Evolutionary conservation across 805 yeast species (phyloP).

Genomic region (Saccharomycopsis synnaedendra): DNA sequence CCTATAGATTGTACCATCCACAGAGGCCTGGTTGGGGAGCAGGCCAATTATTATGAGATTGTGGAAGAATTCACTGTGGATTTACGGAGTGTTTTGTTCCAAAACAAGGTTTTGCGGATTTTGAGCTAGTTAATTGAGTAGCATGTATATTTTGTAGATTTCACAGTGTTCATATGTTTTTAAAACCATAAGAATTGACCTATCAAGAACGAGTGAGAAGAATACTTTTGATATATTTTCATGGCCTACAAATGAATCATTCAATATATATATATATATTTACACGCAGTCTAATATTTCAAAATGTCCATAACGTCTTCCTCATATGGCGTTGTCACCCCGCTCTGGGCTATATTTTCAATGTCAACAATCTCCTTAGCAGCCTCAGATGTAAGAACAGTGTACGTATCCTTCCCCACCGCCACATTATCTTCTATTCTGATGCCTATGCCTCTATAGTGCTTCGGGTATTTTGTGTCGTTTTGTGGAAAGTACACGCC

Average conservation of each 20-base stretch:
- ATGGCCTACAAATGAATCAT: too few species aligned
- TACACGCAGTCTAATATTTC: background rate
- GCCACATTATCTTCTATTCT: constrained; percentile 93
- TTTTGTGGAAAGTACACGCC: constrained; percentile 78
- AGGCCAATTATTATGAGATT: too few species aligned
- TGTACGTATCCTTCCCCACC: constrained; percentile 48
- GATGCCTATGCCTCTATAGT: constrained; percentile 81
- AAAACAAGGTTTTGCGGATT: too few species aligned
- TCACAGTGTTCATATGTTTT: too few species aligned
- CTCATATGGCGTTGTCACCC: constrained; percentile 38
- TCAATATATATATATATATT: background rate
- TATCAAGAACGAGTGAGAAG: too few species aligned
- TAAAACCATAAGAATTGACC: too few species aligned
- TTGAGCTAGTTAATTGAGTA: too few species aligned
- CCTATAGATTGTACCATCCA: background rate
- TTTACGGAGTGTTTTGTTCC: too few species aligned
- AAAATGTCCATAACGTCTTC: constrained; percentile 29
- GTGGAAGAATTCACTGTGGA: too few species aligned
- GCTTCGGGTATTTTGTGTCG: constrained; percentile 56
- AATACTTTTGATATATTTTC: too few species aligned
- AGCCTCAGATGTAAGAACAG: constrained; percentile 67
- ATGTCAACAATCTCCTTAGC: constrained; percentile 79
- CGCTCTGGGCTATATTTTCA: constrained; percentile 53
- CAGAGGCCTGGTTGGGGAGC: too few species aligned
- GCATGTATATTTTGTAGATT: too few species aligned